Evolutionary conservation across 1,284 basidiomycete genomes (phyloP).

Genomic region (Malassezia pachydermatis): DNA sequence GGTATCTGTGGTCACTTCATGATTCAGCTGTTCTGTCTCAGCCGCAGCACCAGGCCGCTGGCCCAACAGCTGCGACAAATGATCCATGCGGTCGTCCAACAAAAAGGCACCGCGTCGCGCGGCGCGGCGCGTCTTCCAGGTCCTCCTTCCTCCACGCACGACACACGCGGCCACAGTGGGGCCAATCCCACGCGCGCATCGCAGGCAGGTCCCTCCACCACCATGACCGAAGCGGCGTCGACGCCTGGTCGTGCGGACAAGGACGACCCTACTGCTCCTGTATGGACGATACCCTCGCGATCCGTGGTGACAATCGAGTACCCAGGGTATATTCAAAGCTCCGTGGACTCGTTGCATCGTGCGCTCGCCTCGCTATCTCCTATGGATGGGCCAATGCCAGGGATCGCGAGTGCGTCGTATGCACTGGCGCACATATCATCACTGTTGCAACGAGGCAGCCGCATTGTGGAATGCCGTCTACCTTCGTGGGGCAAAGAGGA

Average conservation of each 20-base stretch:
- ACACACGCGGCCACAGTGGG: neutral
- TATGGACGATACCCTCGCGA: slow-evolving; percentile 22
- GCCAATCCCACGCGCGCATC: neutral
- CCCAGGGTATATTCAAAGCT: slow-evolving; percentile 22
- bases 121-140: slow-evolving; percentile 11
- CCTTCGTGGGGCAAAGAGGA: slow-evolving; percentile 7
- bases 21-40: neutral
- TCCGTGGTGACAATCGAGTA: slow-evolving; percentile 33
- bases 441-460: slow-evolving; percentile 20
- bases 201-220: neutral
- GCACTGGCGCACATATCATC: slow-evolving; percentile 28
- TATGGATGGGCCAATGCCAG: slow-evolving; percentile 1
- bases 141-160: too few species aligned
- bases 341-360: slow-evolving; percentile 20
- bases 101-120: slow-evolving; percentile 8
- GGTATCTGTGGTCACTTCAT: neutral
- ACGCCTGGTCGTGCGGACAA: neutral
- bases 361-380: slow-evolving; percentile 33
- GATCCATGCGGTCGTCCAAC: slow-evolving; percentile 11
- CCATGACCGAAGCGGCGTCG: neutral
- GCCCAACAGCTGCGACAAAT: slow-evolving; percentile 15
- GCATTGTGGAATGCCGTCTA: slow-evolving; percentile 32
- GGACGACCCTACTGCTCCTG: slow-evolving; percentile 7
- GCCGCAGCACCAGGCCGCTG: neutral
- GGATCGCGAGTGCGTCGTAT: slow-evolving; percentile 2